Conservation (phyloP, 192 early-diverging fungal genomes). For the Coemansia sp. region DNA sequence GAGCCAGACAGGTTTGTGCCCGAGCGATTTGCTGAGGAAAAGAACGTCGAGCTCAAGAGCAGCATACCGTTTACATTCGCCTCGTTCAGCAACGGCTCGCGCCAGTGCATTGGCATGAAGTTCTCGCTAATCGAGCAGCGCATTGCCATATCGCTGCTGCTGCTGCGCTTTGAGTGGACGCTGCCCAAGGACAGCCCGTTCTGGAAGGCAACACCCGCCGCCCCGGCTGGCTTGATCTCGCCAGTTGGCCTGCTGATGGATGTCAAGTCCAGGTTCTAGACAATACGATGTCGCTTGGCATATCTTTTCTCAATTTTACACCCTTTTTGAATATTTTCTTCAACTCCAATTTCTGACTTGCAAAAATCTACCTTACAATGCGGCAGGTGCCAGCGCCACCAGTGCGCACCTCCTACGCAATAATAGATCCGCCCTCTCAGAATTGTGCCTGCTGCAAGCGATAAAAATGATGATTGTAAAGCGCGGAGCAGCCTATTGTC, state of each 20-base stretch:
- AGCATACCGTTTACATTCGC: slow-evolving; percentile 43
- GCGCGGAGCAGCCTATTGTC: background rate
- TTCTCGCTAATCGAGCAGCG: slow-evolving; percentile 61
- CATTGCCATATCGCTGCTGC: slow-evolving; percentile 55
- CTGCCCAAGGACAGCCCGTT: slow-evolving; percentile 47
- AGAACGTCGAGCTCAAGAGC: slow-evolving; percentile 26
- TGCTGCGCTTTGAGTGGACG: slow-evolving; percentile 52
- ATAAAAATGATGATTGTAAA: background rate
- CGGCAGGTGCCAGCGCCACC: background rate
- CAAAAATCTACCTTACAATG: background rate
- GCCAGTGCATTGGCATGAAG: slow-evolving; percentile 64
- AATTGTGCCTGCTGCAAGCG: background rate
- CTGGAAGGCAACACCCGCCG: slow-evolving; percentile 36
- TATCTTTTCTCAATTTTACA: background rate
- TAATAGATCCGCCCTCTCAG: background rate
- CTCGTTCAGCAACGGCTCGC: slow-evolving; percentile 62
- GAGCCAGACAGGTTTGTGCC: slow-evolving; percentile 51
- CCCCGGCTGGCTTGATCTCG: slow-evolving; percentile 40
- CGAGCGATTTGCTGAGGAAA: slow-evolving; percentile 52
- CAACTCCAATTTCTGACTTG: background rate
- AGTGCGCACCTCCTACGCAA: background rate
- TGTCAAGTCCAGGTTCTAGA: slow-evolving; percentile 22
- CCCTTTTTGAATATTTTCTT: background rate
- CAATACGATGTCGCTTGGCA: background rate
- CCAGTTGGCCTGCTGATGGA: slow-evolving; percentile 32